Evolutionary conservation across 371 early-diverging fungal species (phyloP).

Genomic region (Entomophthora muscae): DNA sequence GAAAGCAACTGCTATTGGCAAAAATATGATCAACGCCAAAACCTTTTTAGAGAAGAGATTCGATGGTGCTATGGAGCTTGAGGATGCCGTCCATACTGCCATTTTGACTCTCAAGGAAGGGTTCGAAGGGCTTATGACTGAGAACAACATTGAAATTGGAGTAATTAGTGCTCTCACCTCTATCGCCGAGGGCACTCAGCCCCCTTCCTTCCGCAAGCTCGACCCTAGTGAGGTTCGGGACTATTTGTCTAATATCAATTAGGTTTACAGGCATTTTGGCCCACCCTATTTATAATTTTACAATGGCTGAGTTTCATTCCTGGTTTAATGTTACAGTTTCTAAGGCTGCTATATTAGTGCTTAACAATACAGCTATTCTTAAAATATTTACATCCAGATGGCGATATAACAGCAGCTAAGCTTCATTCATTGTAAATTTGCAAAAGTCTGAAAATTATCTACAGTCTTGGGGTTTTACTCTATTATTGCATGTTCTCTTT

Average conservation of each 20-base stretch:
- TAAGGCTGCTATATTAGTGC: too few relatives aligned
- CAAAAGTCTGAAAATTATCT: too few relatives aligned
- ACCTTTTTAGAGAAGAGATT: conserved; percentile 96
- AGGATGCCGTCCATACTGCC: conserved; percentile 96
- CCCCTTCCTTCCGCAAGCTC: conserved; percentile 51
- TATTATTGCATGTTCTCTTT: too few relatives aligned
- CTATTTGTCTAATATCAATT: conserved; percentile 85
- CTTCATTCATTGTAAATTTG: too few relatives aligned
- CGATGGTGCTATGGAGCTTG: conserved; percentile 82
- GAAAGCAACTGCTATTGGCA: conserved; percentile 97
- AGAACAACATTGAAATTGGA: conserved; percentile 86
- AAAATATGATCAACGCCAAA: conserved; percentile 96
- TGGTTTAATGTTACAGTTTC: too few relatives aligned
- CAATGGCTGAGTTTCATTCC: too few relatives aligned
- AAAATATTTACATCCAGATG: too few relatives aligned
- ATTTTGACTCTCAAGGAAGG: conserved; percentile 96
- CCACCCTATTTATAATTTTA: too few relatives aligned
- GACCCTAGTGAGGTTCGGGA: conserved; percentile 72
- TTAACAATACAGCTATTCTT: too few relatives aligned
- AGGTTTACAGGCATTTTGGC: too few relatives aligned
- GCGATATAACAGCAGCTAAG: too few relatives aligned
- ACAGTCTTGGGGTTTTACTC: too few relatives aligned
- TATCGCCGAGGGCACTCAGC: conserved; percentile 25
- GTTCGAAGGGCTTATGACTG: conserved; percentile 91
- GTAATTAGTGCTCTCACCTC: conserved; percentile 46